These are phyloP conservation scores for Rauvolfia tetraphylla DNA, from an alignment of 257 asterid genomes.

Conservation along the genomic window DNA sequence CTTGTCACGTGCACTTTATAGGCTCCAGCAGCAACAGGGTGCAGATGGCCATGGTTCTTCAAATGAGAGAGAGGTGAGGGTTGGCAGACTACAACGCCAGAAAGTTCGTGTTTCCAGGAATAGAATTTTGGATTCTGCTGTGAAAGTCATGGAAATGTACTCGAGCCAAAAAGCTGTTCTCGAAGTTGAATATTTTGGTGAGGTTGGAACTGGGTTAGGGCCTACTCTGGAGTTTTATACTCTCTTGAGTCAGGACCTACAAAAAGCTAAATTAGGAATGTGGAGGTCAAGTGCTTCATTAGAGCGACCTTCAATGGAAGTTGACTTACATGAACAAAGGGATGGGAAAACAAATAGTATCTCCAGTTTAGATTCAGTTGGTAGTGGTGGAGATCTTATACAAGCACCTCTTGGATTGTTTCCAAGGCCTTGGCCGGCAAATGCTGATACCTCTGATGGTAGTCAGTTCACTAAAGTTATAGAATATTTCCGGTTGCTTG, in stretches of 20 bases:
- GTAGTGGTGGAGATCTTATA: conserved; percentile 49
- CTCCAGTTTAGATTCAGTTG: conserved; percentile 19
- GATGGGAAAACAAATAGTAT: conserved; percentile 23
- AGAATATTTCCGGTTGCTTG: conserved; percentile 79
- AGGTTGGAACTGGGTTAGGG: conserved; percentile 98
- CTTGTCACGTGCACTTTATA: conserved; percentile 83
- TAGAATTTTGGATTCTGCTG: conserved; percentile 90
- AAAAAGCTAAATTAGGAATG: conserved; percentile 76
- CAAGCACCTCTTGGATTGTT: conserved; percentile 89
- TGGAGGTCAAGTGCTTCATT: conserved; percentile 64
- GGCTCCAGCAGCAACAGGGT: conserved; percentile 98
- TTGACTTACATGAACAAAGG: conserved; percentile 35
- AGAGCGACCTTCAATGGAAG: conserved; percentile 49
- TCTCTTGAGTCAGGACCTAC: conserved; percentile 91
- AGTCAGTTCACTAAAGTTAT: conserved; percentile 58
- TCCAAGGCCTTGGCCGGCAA: conserved; percentile 86
- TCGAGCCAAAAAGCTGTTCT: conserved; percentile 97
- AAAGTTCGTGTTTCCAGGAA: conserved; percentile 97
- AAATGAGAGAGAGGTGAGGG: conserved; percentile 80
- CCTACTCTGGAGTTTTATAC: conserved; percentile 98
- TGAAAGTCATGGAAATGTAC: conserved; percentile 98
- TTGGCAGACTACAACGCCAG: conserved; percentile 90
- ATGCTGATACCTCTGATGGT: conserved; percentile 60
- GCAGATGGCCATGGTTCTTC: conserved; percentile 79
- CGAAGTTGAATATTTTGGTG: conserved; percentile 98